Evolutionary conservation across 1,284 basidiomycete species (phyloP).

Genomic region (Ustilago sp.): DNA sequence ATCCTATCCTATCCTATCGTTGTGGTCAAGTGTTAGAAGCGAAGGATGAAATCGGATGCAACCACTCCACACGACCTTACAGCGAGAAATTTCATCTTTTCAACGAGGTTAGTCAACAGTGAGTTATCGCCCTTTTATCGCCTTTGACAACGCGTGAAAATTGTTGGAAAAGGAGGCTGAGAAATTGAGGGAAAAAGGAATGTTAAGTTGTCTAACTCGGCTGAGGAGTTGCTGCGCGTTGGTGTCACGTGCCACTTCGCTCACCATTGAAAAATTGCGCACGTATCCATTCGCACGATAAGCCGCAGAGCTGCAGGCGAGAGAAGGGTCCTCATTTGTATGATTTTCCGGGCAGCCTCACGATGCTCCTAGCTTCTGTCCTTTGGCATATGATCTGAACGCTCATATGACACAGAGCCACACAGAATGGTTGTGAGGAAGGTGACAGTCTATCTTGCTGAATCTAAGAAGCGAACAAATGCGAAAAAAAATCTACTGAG

Average conservation of each 20-base stretch:
- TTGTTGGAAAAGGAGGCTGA: too few relatives aligned
- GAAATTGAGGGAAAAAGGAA: too few relatives aligned
- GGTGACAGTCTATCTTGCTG: conserved; percentile 11
- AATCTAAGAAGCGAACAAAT: not conserved
- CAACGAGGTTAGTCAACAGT: too few relatives aligned
- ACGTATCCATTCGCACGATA: too few relatives aligned
- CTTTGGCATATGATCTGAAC: not conserved
- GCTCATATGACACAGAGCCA: not conserved
- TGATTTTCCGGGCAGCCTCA: not conserved
- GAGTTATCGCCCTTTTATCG: too few relatives aligned
- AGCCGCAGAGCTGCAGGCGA: too few relatives aligned
- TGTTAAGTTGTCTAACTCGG: too few relatives aligned
- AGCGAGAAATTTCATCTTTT: not conserved
- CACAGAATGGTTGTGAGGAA: not conserved
- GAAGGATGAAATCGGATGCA: not conserved
- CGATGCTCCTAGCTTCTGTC: not conserved
- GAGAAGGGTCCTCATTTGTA: not conserved
- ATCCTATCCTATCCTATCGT: not conserved
- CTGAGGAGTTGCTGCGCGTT: too few relatives aligned
- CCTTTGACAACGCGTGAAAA: too few relatives aligned
- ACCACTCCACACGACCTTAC: conserved; percentile 13
- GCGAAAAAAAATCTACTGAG: not conserved
- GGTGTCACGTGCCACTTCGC: too few relatives aligned
- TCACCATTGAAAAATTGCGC: too few relatives aligned
- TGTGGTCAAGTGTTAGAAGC: not conserved